phyloP scores from a whole-genome alignment of 2,329 filamentous ascomycete species.

The Pyrenochaeta sp. region DNA sequence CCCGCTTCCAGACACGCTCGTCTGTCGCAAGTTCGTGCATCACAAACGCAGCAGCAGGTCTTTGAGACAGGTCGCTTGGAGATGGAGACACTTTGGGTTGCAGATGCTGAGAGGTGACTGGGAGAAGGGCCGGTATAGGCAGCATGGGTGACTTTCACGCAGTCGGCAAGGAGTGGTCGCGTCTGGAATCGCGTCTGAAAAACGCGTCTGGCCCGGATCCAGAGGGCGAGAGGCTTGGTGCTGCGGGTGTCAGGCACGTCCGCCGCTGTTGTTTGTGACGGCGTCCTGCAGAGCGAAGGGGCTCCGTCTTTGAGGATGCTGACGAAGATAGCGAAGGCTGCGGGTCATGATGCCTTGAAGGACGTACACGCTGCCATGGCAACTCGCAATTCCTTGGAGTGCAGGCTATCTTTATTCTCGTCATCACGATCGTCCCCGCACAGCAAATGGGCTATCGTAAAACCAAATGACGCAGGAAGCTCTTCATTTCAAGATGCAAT shows the following conservation, averaged over 20 bases:
- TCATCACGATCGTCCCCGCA: background rate
- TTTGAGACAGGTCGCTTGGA: constrained; percentile 24
- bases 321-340: background rate
- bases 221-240: constrained; percentile 8
- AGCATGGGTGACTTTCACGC: background rate
- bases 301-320: background rate
- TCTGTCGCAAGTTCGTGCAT: constrained; percentile 22
- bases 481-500: constrained; percentile 14
- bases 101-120: background rate
- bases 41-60: constrained; percentile 13
- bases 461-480: constrained; percentile 8
- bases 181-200: constrained; percentile 9
- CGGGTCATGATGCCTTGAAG: background rate
- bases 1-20: constrained; percentile 13
- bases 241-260: constrained; percentile 11
- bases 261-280: constrained; percentile 12
- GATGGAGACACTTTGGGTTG: constrained; percentile 22
- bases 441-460: constrained; percentile 14
- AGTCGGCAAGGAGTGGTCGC: background rate
- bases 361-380: background rate
- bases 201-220: background rate
- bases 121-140: background rate
- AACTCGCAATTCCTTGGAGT: background rate
- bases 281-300: constrained; percentile 1
- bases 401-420: background rate